Conservation (phyloP, 2,329 filamentous ascomycete species). For the Podosphaera aphanis region DNA sequence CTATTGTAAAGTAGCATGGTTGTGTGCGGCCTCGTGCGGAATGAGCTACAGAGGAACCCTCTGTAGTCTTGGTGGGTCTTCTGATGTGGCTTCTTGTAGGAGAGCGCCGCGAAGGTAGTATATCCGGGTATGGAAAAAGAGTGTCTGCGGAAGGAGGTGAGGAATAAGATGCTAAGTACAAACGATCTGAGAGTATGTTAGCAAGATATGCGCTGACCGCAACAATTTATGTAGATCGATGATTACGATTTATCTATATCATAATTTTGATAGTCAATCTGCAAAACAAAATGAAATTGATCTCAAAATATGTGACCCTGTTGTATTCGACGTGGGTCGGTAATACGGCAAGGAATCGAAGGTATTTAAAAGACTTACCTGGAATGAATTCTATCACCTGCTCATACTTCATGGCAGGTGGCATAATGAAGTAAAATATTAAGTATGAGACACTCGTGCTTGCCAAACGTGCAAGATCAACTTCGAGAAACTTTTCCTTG, state of each 20-base stretch:
- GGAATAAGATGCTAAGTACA: slow-evolving; percentile 84
- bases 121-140: slow-evolving; percentile 56
- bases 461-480: slow-evolving; percentile 2
- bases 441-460: slow-evolving; percentile 4
- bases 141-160: slow-evolving; percentile 61
- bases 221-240: too few relatives aligned
- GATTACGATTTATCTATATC: too few relatives aligned
- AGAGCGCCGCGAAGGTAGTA: slow-evolving; percentile 30
- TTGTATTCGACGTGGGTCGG: too few relatives aligned
- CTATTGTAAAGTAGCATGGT: slow-evolving; percentile 88
- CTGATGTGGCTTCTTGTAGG: too few relatives aligned
- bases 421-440: slow-evolving; percentile 16
- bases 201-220: slow-evolving; percentile 7
- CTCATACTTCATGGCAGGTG: slow-evolving; percentile 34
- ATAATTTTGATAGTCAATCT: too few relatives aligned
- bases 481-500: too few relatives aligned
- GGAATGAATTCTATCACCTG: slow-evolving; percentile 93
- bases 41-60: slow-evolving; percentile 28
- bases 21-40: slow-evolving; percentile 29
- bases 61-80: slow-evolving; percentile 41
- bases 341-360: neutral
- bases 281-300: too few relatives aligned
- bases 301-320: too few relatives aligned
- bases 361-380: slow-evolving; percentile 30
- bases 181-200: slow-evolving; percentile 47